A percentile compares a stretch with the other conserved stretches of the same genome.
Evolutionary conservation across 1,284 basidiomycete genomes (phyloP).

Genomic region (Cutaneotrichosporon sp.): DNA sequence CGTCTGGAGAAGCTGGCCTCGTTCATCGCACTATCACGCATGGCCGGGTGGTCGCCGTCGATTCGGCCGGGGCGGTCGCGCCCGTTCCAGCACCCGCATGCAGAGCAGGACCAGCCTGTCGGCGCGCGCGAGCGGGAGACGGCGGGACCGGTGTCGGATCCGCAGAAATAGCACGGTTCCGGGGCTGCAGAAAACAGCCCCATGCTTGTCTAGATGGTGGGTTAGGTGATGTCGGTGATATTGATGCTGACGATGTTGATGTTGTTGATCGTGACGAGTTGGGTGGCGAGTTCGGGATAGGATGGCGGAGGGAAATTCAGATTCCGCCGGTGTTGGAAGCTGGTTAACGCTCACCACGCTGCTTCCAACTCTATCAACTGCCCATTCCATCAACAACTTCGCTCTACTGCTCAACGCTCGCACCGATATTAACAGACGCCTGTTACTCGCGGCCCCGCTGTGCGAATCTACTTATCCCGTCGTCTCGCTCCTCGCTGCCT

Average conservation of each 20-base stretch:
- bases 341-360: not conserved
- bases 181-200: constrained; percentile 18
- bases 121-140: constrained; percentile 25
- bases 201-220: constrained; percentile 4
- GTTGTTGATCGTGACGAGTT: constrained; percentile 1
- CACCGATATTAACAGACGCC: too few species aligned
- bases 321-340: not conserved
- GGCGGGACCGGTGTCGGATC: constrained; percentile 14
- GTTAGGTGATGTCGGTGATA: too few species aligned
- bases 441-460: not conserved
- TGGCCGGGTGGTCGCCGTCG: constrained; percentile 75
- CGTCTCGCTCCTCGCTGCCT: too few species aligned
- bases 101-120: constrained; percentile 43
- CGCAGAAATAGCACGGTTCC: constrained; percentile 46
- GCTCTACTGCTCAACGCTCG: not conserved
- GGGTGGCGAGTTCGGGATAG: not conserved
- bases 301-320: not conserved
- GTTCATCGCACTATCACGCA: constrained; percentile 73
- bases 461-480: too few species aligned
- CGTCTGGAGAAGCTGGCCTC: constrained; percentile 64
- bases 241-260: not conserved
- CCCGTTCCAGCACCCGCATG: constrained; percentile 44
- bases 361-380: not conserved
- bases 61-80: constrained; percentile 59
- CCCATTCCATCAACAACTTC: not conserved